Evolutionary conservation across 768 basidiomycete species (phyloP), one percentile per base, ranked within the genome.

Genomic region (Kwoniella mangroviensis): DNA sequence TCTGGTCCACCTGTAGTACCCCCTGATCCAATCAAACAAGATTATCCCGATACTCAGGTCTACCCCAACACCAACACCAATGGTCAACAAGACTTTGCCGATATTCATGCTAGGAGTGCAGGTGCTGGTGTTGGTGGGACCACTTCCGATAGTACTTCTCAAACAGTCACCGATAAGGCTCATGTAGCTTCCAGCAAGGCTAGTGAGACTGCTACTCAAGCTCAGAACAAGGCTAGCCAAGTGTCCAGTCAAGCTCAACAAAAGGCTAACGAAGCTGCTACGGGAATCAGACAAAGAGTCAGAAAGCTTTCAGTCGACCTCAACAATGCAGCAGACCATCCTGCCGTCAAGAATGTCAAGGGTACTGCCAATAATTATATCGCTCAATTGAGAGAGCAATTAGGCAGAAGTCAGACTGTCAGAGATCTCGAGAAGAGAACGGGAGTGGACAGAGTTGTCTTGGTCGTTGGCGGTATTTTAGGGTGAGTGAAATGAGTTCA

Each of bases 361-460:
- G 63, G 68, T 9, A 61, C 55, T 4, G 76, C 78, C 13, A 49
- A 71, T 42, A 71, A 69, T 53, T 73, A 79, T 57, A 64, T 75
- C 11, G 67, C 67, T 21, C 74, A 68, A 21, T 70, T 79, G 49
- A 42, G 78, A 40, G 71, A 75, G 53, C 41, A 64, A 13, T 52
- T 79, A 6, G 78, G 78, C n/a, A 60, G 71, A 57, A 69, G 59
- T 53, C 67, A 60, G 13, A 56, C 70, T 15, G 63, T 79, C 24
- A 43, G 70, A 24, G 69, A 75, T 45, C 59, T 73, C 45, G 78
- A 79, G 74, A 75, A 75, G 70, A 69, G 74, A 58, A 74, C 71
- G 7, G 69, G 67, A 12, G 69, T 79, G 11, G 78, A 79, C 49
- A 60, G 78, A 15, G 78, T 79, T 28, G 42, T 56, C 10, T 65